These are phyloP conservation scores for Metschnikowia corniflorae DNA, from an alignment of 805 yeast species.

Conservation along the genomic window DNA sequence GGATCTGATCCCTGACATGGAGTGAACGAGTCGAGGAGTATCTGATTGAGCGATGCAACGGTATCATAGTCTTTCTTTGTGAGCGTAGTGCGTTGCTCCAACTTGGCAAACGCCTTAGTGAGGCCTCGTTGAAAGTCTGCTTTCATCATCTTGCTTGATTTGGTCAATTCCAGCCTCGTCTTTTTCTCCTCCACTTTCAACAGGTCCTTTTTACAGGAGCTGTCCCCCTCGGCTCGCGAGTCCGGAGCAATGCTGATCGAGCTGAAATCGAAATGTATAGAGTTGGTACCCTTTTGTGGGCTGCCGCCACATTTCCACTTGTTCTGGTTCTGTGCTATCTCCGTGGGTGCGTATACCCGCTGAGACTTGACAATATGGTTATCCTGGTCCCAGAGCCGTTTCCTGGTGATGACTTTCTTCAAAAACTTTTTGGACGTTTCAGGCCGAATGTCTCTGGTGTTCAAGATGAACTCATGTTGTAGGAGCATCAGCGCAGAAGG, in stretches of 20 bases:
- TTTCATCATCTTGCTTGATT: slow-evolving; percentile 11
- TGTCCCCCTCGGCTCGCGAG: neutral
- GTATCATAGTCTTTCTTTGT: slow-evolving; percentile 32
- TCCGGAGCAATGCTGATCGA: slow-evolving; percentile 21
- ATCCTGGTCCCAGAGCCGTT: slow-evolving; percentile 38
- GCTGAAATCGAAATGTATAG: slow-evolving; percentile 37
- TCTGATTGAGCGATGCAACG: slow-evolving; percentile 20
- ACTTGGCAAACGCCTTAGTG: slow-evolving; percentile 22
- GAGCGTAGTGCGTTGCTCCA: slow-evolving; percentile 30
- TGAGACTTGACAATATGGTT: slow-evolving; percentile 30
- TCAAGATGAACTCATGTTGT: slow-evolving; percentile 32
- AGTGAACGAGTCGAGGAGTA: slow-evolving; percentile 18
- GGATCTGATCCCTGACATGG: slow-evolving; percentile 21
- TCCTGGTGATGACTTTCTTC: slow-evolving; percentile 32
- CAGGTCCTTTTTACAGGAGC: no score
- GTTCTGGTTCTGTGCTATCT: slow-evolving; percentile 29
- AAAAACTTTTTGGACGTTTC: slow-evolving; percentile 18
- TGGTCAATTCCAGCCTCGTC: neutral
- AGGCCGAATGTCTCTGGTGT: slow-evolving; percentile 8
- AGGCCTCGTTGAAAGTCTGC: slow-evolving; percentile 19
- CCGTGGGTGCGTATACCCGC: slow-evolving; percentile 38
- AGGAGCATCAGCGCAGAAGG: slow-evolving; percentile 30
- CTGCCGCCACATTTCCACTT: slow-evolving; percentile 23
- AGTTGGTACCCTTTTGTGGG: slow-evolving; percentile 8
- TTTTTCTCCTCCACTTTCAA: neutral